phyloP scores from a whole-genome alignment of 1,284 basidiomycete species.

The Puccinia triticina region DNA sequence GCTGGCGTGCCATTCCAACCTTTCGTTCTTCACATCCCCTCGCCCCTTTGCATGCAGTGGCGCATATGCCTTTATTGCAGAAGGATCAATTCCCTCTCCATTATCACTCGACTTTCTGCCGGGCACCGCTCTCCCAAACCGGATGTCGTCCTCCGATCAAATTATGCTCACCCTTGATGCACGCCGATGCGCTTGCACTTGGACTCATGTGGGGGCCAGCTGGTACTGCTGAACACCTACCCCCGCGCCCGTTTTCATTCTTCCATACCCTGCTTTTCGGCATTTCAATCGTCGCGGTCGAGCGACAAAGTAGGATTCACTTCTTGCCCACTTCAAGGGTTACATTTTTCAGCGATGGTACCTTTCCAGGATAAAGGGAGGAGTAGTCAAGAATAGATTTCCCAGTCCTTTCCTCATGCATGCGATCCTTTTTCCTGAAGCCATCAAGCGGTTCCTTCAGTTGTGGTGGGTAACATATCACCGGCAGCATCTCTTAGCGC shows the following conservation, averaged over 20 bases:
- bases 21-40: slow-evolving; percentile 23
- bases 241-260: neutral
- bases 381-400: neutral
- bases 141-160: neutral
- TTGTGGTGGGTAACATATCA: slow-evolving; percentile 39
- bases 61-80: neutral
- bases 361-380: slow-evolving; percentile 1
- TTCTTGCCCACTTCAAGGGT: neutral
- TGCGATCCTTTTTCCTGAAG: slow-evolving; percentile 15
- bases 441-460: slow-evolving; percentile 6
- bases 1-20: slow-evolving; percentile 1
- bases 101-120: neutral
- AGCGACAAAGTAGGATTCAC: neutral
- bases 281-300: neutral
- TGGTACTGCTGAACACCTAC: neutral
- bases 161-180: neutral
- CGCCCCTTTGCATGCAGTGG: slow-evolving; percentile 24
- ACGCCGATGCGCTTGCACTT: slow-evolving; percentile 4
- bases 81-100: neutral
- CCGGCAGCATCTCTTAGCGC: slow-evolving; percentile 13
- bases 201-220: neutral
- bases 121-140: neutral
- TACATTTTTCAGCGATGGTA: neutral
- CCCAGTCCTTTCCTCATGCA: slow-evolving; percentile 19
- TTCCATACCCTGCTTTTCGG: neutral